Evolutionary conservation across 768 basidiomycete species (phyloP).

Genomic region (Auriculariales sp.): DNA sequence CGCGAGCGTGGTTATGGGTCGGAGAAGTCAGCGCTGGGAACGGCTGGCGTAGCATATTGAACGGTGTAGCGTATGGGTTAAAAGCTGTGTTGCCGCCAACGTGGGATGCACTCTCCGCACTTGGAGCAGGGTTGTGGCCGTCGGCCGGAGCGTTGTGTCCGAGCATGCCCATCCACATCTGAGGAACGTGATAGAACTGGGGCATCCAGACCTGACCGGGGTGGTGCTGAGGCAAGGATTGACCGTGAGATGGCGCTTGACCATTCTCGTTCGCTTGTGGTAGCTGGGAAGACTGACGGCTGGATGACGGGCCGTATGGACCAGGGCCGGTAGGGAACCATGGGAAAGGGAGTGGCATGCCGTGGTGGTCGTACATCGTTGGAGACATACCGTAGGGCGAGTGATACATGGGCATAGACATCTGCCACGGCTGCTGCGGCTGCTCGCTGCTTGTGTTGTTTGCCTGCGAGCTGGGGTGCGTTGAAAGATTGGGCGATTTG

Average conservation of each 20-base stretch:
- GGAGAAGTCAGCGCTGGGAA: too few relatives aligned
- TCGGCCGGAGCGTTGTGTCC: neutral
- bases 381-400: neutral
- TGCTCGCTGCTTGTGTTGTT: neutral
- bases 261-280: neutral
- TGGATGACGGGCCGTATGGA: neutral
- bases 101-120: too few relatives aligned
- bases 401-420: neutral
- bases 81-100: too few relatives aligned
- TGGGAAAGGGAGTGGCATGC: neutral
- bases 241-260: neutral
- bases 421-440: neutral
- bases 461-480: neutral
- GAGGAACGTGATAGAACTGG: neutral
- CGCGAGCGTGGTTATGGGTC: too few relatives aligned
- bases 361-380: neutral
- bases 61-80: too few relatives aligned
- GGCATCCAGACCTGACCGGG: neutral
- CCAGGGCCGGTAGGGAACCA: neutral
- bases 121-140: too few relatives aligned
- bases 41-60: too few relatives aligned
- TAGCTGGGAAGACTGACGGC: neutral
- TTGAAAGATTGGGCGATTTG: neutral
- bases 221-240: neutral
- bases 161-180: neutral